Conservation (phyloP, 2,329 filamentous ascomycete species). For the Teratosphaeria pseudoeucalypti region DNA sequence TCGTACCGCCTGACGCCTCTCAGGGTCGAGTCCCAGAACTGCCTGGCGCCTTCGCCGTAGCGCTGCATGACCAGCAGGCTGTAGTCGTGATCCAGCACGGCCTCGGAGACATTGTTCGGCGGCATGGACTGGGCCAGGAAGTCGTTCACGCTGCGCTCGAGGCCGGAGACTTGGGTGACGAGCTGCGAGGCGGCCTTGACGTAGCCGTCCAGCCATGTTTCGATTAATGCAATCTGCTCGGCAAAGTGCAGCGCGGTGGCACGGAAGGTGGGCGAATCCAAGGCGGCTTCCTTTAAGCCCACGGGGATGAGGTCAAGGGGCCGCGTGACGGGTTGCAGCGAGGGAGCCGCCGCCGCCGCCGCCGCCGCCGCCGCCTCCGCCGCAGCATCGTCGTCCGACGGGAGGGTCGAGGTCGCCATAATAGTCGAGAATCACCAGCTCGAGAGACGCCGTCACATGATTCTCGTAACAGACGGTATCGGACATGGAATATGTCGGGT, state of each 20-base stretch:
- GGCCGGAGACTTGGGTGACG: slow-evolving; percentile 53
- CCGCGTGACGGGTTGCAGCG: not conserved
- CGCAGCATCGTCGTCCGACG: not conserved
- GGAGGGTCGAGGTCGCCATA: not conserved
- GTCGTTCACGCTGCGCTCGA: slow-evolving; percentile 69
- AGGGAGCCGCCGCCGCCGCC: not conserved
- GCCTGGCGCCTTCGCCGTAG: slow-evolving; percentile 73
- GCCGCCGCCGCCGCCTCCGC: not conserved
- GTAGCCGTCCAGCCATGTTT: slow-evolving; percentile 79
- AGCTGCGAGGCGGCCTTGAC: slow-evolving; percentile 53
- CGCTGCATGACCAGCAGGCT: slow-evolving; percentile 76
- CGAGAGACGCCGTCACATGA: too few relatives aligned
- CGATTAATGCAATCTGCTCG: slow-evolving; percentile 83
- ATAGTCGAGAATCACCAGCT: not conserved
- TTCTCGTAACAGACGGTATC: not conserved
- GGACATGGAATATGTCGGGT: too few relatives aligned
- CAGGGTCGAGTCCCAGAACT: slow-evolving; percentile 69
- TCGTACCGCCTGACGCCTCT: slow-evolving; percentile 69
- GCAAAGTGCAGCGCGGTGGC: slow-evolving; percentile 76
- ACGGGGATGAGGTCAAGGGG: slow-evolving; percentile 51
- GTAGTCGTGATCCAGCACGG: slow-evolving; percentile 89
- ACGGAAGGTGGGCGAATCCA: slow-evolving; percentile 93
- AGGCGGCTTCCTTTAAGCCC: slow-evolving; percentile 81
- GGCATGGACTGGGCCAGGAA: slow-evolving; percentile 71
- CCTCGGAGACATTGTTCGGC: slow-evolving; percentile 63